Evolutionary conservation across 1,284 basidiomycete species (phyloP), one percentile per base, ranked within the genome.

Genomic region (Puccinia horiana): DNA sequence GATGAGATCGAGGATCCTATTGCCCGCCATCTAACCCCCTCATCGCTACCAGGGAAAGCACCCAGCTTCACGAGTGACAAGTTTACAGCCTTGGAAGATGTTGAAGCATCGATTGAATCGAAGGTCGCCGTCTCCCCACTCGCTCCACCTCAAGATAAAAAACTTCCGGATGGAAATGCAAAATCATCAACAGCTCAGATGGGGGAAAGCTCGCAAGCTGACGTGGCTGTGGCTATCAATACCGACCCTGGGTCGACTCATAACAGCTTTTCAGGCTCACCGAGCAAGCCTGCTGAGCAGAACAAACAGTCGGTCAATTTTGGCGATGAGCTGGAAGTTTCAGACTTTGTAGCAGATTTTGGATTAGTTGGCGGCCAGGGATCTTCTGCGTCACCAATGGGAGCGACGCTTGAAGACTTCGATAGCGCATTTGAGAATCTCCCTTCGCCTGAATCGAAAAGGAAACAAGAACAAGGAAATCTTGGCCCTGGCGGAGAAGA

Each of bases 371-470:
- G 37, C 23, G 29, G 63, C 11, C 49, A 52, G 52, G 16, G 2
- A 44, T 52, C 70, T 42, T 47, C 67, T 4, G 14, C 70, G 29
- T 47, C 70, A 8, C 3, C 49, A 75, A 20, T 23, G 5, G 65
- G 65, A 18, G 65, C 77, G 29, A 63, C 79, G 35, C 54, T 81
- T 32, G 79, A 81, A 63, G 79, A 81, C 18, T 81, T 81, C 40
- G 79, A 81, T 29, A 81, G 79, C 32, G 79, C 79, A 18, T 81
- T 81, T 61, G 79, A 70, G 18, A 74, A 65, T 49, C 70, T 81
- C 29, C 69, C 79, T 29, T 49, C 42, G 23, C 52, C 70, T 32
- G 70, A n/a, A 3, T 65, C 70, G 20, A 42, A 81, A 69, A 14
- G 40, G 14, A 42, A 74, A 42, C 9, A 9, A 18, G 37, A 12